Percentiles rank a stretch among this genome's conserved stretches.
These are phyloP conservation scores for Leptographium lundbergii DNA, from an alignment of 2,329 filamentous ascomycete species.

Conservation along the genomic window DNA sequence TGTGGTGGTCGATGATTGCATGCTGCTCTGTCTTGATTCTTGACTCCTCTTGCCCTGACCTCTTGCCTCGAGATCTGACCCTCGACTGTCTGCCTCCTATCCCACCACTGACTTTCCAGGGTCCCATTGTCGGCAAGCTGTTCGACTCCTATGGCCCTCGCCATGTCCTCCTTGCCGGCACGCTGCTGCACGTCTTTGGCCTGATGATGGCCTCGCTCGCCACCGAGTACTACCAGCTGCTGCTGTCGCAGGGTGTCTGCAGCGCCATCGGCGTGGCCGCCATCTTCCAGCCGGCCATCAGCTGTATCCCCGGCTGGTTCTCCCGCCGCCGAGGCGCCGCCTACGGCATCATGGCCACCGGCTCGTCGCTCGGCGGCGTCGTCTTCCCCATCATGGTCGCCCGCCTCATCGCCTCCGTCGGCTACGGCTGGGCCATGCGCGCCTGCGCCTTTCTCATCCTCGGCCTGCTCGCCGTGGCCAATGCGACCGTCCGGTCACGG, in stretches of 20 bases:
- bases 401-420: slow-evolving; percentile 14
- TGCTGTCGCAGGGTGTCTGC: slow-evolving; percentile 16
- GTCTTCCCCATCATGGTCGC: slow-evolving; percentile 18
- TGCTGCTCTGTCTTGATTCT: no score
- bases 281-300: slow-evolving; percentile 14
- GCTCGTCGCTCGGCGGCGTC: slow-evolving; percentile 17
- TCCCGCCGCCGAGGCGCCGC: slow-evolving; percentile 13
- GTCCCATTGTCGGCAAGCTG: slow-evolving; percentile 45
- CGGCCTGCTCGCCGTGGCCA: slow-evolving; percentile 14
- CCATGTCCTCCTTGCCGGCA: slow-evolving; percentile 33
- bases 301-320: slow-evolving; percentile 14
- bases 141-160: slow-evolving; percentile 48
- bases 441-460: slow-evolving; percentile 17
- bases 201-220: slow-evolving; percentile 44
- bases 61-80: not conserved
- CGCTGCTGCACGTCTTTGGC: slow-evolving; percentile 39
- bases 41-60: no score
- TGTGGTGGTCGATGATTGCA: not conserved
- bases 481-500: slow-evolving; percentile 14
- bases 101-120: not conserved
- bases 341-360: slow-evolving; percentile 15
- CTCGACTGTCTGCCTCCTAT: not conserved
- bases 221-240: slow-evolving; percentile 18
- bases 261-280: slow-evolving; percentile 12
- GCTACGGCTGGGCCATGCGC: slow-evolving; percentile 19